Conservation (phyloP, 2,329 filamentous ascomycete species). For the Ambrosiella xylebori region DNA sequence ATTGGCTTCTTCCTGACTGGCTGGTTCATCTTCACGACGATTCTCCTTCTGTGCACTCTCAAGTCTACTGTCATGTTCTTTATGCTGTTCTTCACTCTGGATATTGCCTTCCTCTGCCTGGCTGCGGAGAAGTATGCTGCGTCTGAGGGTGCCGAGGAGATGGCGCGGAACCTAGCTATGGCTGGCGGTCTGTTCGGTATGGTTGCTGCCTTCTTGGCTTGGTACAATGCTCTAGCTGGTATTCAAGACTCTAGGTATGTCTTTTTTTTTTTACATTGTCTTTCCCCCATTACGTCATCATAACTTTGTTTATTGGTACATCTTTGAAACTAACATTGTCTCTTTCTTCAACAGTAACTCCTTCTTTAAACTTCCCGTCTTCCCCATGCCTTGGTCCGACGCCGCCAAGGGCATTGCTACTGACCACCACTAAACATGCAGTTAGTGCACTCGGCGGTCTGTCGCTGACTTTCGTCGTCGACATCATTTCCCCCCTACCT, state of each 20-base stretch:
- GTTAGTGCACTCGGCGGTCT: background rate
- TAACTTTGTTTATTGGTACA: background rate
- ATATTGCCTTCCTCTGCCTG: conserved; percentile 58
- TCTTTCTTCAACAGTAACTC: conserved; percentile 39
- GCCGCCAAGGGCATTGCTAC: conserved; percentile 30
- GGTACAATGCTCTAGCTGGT: conserved; percentile 76
- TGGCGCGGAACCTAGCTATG: conserved; percentile 38
- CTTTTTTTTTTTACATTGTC: background rate
- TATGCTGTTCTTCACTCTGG: conserved; percentile 58
- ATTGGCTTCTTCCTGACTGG: conserved; percentile 59
- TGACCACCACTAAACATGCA: conserved; percentile 11
- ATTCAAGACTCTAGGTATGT: conserved; percentile 53
- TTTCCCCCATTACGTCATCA: background rate
- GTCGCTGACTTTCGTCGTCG: background rate
- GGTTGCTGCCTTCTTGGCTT: conserved; percentile 62
- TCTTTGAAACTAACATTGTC: conserved; percentile 20
- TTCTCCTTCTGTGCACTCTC: conserved; percentile 57
- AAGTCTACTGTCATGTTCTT: conserved; percentile 66
- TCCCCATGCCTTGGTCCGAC: conserved; percentile 89
- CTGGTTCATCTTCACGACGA: conserved; percentile 74
- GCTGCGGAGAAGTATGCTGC: conserved; percentile 42
- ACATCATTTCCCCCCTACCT: background rate
- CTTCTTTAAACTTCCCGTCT: conserved; percentile 84
- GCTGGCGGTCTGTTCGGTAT: conserved; percentile 69
- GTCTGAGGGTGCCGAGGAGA: conserved; percentile 31